Base-by-base conservation (phyloP, 2,329 filamentous ascomycete genomes). In the Colletotrichum incanum region DNA sequence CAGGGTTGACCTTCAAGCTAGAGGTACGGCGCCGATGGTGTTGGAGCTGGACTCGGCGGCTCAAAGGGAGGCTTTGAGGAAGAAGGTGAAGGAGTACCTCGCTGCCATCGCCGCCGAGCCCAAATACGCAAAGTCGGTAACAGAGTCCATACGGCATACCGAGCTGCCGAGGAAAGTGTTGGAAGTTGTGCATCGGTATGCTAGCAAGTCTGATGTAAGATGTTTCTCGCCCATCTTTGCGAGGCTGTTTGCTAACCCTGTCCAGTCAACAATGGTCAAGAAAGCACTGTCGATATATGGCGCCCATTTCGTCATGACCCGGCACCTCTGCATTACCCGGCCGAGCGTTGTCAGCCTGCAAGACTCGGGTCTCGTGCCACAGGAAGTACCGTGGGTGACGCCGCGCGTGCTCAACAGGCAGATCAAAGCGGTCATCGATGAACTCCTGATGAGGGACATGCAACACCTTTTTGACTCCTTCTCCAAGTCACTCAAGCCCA, bases 261-360 rank as follows among this genome's bases (percentile, higher is more conserved):
- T 41, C 26, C 43, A 87, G 79, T 85, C 85, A 1, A 71, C 82
- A 12, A 87, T 90, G 76, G 88, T 89, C 55, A 86, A 85, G 77
- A 83, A 84, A 49, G 87, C 88, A 1, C 82, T 90, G 26, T 83
- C 84, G 47, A 86, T 90, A 61, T 89, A 89, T 78, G 85, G 85
- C 54, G 88, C 88, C 83, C 87, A 90, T 76, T 90, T 89, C 77
- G 81, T 89, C 73, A 85, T 90, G 80, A 86, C 86, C 7, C 84
- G 86, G 5, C 88, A 90, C 75, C 82, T 90, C 28, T 87, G 84
- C 77, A 80, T 90, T 43, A 89, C 87, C 11, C 77, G 77, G 8
- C 77, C 80, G 52, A 86, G 84, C 37, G 79, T 89, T 47, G 75
- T 79, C 71, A 78, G 79, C 6, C 50, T 73, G 5, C 70, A 70